Base-by-base conservation (phyloP, 140 eudicot species). In the Flaveria floridana region DNA sequence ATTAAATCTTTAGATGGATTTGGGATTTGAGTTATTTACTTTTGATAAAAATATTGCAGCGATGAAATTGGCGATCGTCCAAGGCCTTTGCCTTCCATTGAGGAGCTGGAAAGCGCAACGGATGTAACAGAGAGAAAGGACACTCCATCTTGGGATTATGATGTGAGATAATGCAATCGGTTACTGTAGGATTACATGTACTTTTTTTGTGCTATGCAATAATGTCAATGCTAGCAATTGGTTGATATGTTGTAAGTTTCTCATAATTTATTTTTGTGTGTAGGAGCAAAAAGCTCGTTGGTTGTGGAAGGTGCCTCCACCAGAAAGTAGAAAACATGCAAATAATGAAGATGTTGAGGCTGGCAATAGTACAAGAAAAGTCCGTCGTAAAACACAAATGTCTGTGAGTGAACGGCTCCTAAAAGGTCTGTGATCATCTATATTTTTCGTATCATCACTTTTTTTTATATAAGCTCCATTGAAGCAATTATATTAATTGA, bases 71-170 rank as follows among this genome's bases (percentile, higher is more conserved):
- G 97, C n/a, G 96, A 92, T 72, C 84, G 76, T 2, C 97, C 96
- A n/a, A 84, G 97, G 77, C 75, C 87, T 28, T 76, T 89, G 72
- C 95, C 96, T n/a, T 2, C 6, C 61, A 79, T 87, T 14, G 51
- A 79, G 6, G 97, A 92, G 85, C 68, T 92, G 70, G 68, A 85
- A 73, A 26, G 76, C 7, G 95, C 96, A 52, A 82, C 81, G 19
- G 87, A 92, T 46, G 56, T 92, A 52, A 87, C 88, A 13, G 90
- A 82, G 39, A 84, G 96, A 56, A 87, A 82, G 75, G 79, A 30
- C 34, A 55, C 72, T 75, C 89, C 97, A 39, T 84, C 93, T 4
- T 92, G 97, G 97, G 95, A 89, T 81, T 91, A 73, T 75, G 97
- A 89, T 75, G 97, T 91, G 71, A 91, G 87, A 72, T 76, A 14